Evolutionary conservation across 1,284 basidiomycete genomes (phyloP).

Genomic region (Puccinia polysora): DNA sequence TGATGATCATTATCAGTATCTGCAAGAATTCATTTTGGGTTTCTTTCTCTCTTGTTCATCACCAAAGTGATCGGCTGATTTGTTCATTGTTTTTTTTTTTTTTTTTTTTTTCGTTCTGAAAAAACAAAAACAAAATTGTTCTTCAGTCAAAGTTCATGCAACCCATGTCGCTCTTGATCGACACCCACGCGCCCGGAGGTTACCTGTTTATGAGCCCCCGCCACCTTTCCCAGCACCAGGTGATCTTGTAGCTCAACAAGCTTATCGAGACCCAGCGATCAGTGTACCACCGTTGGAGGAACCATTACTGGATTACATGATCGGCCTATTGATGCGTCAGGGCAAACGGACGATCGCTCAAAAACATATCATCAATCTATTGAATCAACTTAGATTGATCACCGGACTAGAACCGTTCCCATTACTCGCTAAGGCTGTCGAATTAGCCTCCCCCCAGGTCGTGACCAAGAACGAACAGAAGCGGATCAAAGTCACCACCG

Average conservation of each 20-base stretch:
- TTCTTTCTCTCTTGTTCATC: no score
- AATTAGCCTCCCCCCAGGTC: constrained; percentile 28
- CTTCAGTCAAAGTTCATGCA: constrained; percentile 2
- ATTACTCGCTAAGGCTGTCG: constrained; percentile 31
- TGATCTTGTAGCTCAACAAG: constrained; percentile 2
- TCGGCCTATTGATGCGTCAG: constrained; percentile 31
- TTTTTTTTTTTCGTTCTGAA: background rate
- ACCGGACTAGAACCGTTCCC: constrained; percentile 37
- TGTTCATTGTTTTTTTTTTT: background rate
- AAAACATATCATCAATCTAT: constrained; percentile 24
- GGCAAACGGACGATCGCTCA: constrained; percentile 41
- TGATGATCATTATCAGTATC: no score
- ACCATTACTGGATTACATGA: constrained; percentile 31
- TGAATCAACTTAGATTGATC: constrained; percentile 24
- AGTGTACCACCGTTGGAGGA: constrained; percentile 39
- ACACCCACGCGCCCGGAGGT: constrained; percentile 30
- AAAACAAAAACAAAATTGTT: background rate
- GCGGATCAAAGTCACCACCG: constrained; percentile 38
- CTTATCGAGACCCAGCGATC: constrained; percentile 32
- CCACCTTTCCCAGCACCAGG: constrained; percentile 30
- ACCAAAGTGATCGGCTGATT: no score
- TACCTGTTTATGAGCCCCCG: constrained; percentile 38
- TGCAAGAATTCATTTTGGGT: no score
- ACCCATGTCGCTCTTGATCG: constrained; percentile 12
- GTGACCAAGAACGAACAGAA: constrained; percentile 23